phyloP scores from a whole-genome alignment of 2,329 filamentous ascomycete genomes.

The Ophidiomyces ophidiicola region DNA sequence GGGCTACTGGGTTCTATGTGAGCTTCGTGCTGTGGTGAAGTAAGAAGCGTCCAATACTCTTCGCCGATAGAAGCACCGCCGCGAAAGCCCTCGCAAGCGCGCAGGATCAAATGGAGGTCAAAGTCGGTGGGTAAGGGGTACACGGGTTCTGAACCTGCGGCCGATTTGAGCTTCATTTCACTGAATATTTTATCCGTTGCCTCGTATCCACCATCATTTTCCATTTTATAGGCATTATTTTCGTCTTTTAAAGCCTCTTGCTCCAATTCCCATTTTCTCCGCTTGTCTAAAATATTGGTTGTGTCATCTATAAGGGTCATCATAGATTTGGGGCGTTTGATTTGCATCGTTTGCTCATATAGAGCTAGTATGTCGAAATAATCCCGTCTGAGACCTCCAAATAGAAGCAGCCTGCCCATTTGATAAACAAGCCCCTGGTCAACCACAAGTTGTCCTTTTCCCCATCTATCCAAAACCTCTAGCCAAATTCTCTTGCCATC shows the following conservation, averaged over 20 bases:
- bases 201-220: slow-evolving; percentile 21
- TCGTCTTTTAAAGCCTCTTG: slow-evolving; percentile 15
- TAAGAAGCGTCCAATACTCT: slow-evolving; percentile 67
- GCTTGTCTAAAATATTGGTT: not conserved
- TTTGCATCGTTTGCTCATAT: slow-evolving; percentile 68
- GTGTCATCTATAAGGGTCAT: slow-evolving; percentile 9
- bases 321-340: slow-evolving; percentile 37
- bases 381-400: slow-evolving; percentile 48
- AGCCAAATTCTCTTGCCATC: slow-evolving; percentile 68
- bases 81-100: slow-evolving; percentile 43
- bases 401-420: slow-evolving; percentile 67
- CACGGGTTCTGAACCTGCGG: slow-evolving; percentile 5
- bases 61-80: slow-evolving; percentile 50
- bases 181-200: slow-evolving; percentile 2
- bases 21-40: slow-evolving; percentile 36
- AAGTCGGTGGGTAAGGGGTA: slow-evolving; percentile 41
- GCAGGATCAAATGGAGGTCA: slow-evolving; percentile 56
- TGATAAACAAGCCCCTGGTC: slow-evolving; percentile 68
- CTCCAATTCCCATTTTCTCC: slow-evolving; percentile 5
- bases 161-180: slow-evolving; percentile 27
- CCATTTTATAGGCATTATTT: slow-evolving; percentile 9
- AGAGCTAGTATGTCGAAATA: slow-evolving; percentile 61
- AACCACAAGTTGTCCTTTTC: slow-evolving; percentile 53
- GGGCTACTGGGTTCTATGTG: slow-evolving; percentile 57
- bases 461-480: slow-evolving; percentile 68